Evolutionary conservation across 768 basidiomycete species (phyloP).

Genomic region (Pisolithus orientalis): DNA sequence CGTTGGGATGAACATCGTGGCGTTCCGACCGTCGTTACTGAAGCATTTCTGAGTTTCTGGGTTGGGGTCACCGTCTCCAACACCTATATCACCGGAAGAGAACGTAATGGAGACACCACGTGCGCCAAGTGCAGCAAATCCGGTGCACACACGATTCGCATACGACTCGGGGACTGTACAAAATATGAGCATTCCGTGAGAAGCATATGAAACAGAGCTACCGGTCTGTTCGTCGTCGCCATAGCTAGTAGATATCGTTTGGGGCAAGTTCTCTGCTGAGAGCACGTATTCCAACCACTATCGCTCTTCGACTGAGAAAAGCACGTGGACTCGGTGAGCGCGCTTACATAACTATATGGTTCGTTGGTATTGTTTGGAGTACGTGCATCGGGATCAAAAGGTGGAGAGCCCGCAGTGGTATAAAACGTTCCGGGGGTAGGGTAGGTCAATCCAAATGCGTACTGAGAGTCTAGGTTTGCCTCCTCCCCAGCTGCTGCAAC

Average conservation of each 20-base stretch:
- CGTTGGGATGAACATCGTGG: conserved; percentile 44
- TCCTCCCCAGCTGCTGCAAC: conserved; percentile 49
- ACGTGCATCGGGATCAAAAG: conserved; percentile 43
- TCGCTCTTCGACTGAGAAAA: conserved; percentile 4
- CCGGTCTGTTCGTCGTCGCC: conserved; percentile 69
- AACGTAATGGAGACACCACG: conserved; percentile 63
- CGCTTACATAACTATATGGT: conserved; percentile 38
- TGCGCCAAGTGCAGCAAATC: conserved; percentile 62
- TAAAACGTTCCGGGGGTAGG: conserved; percentile 57
- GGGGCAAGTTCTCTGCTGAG: conserved; percentile 39
- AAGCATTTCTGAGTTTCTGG: conserved; percentile 48
- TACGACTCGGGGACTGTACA: conserved; percentile 48
- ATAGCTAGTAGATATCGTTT: conserved; percentile 67
- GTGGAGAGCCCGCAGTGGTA: conserved; percentile 57
- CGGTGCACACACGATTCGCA: conserved; percentile 51
- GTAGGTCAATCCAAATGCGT: conserved; percentile 56
- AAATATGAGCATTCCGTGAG: background rate
- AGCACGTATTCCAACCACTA: conserved; percentile 64
- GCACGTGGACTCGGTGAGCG: background rate
- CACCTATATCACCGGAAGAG: conserved; percentile 63
- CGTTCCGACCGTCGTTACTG: conserved; percentile 53
- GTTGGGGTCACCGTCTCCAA: conserved; percentile 54
- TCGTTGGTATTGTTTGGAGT: conserved; percentile 42
- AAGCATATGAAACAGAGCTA: conserved; percentile 14
- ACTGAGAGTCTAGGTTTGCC: conserved; percentile 64